Base-by-base conservation (phyloP, 768 basidiomycete genomes). In the Boletus tomentosulus region DNA sequence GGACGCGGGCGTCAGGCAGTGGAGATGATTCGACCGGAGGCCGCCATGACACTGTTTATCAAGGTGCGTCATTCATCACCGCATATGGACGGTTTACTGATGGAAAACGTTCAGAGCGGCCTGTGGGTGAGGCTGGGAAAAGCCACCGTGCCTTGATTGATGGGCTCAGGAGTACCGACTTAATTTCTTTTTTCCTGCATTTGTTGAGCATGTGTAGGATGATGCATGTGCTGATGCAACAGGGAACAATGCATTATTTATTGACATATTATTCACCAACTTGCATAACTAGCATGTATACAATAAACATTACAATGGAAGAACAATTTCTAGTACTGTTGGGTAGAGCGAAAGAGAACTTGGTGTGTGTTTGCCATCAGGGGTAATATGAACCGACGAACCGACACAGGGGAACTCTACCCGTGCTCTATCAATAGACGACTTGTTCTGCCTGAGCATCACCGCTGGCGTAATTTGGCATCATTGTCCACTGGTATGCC, bases 1-100 rank as follows among this genome's bases (percentile, higher is more conserved):
- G 64, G 61, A 48, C 43, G 62, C 33, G 75, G 79, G 12, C 73
- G 84, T 46, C 80, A 86, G 67, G 67, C 73, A 0, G 58, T 75
- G 12, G 87, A 89, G 69, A 72, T 72, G 59, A 72, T 87, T 31
- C 82, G 82, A 73, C 87, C 86, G 13, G 77, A 77, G 7, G 79
- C 79, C 44, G 81, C 84, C 3, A 61, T 89, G 66, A 87, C 85
- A 1, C 62, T 88, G 15, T 87, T 78, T 58, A 73, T 83, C 50
- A 88, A 87, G 74, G 87, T 84, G 33, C 43, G 77, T 63, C 38
- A 30, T 54, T 46, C 46, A 60, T 57, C 39, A 56, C 48, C 54
- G 27, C 49, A 44, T 51, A 44, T 43, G 15, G 43, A 11, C 35
- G 45, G 47, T 22, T 31, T 44, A 27, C 31, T 61, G 16, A 62